Evolutionary conservation across 495 filamentous ascomycete genomes (phyloP).

Genomic region (Aspergillus heteromorphus): DNA sequence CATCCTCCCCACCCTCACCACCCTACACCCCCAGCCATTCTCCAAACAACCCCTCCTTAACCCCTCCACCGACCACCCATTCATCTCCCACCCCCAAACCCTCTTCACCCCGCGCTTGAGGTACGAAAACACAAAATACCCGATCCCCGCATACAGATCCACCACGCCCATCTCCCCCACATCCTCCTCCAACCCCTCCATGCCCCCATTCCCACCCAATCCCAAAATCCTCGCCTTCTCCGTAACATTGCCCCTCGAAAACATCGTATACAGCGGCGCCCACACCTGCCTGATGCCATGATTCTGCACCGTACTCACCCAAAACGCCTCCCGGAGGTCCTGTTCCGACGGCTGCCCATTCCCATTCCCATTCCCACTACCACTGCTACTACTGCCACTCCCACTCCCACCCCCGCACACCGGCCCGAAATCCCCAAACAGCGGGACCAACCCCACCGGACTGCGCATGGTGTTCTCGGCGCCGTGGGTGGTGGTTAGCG

Average conservation of each 20-base stretch:
- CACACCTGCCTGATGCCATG: slow-evolving; percentile 79
- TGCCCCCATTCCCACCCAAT: slow-evolving; percentile 31
- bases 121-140: slow-evolving; percentile 86
- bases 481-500: slow-evolving; percentile 17
- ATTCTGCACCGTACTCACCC: slow-evolving; percentile 64
- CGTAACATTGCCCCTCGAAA: slow-evolving; percentile 78
- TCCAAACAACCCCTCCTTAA: slow-evolving; percentile 59
- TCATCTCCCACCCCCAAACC: slow-evolving; percentile 85
- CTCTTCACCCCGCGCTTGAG: slow-evolving; percentile 59
- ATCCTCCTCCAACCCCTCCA: slow-evolving; percentile 26
- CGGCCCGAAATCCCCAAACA: slow-evolving; percentile 63
- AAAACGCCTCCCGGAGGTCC: slow-evolving; percentile 63
- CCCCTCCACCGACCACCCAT: slow-evolving; percentile 82
- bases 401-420: neutral
- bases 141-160: slow-evolving; percentile 87
- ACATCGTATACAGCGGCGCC: slow-evolving; percentile 89
- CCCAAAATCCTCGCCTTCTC: slow-evolving; percentile 74
- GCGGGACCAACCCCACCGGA: slow-evolving; percentile 54
- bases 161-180: slow-evolving; percentile 50
- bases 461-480: slow-evolving; percentile 62
- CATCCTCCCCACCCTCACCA: slow-evolving; percentile 38
- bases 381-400: no score
- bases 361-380: slow-evolving; percentile 7
- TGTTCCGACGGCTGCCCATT: slow-evolving; percentile 21
- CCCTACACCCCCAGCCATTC: slow-evolving; percentile 60